These are phyloP conservation scores for Senna tora DNA, from an alignment of 306 rosid species.

Conservation along the genomic window DNA sequence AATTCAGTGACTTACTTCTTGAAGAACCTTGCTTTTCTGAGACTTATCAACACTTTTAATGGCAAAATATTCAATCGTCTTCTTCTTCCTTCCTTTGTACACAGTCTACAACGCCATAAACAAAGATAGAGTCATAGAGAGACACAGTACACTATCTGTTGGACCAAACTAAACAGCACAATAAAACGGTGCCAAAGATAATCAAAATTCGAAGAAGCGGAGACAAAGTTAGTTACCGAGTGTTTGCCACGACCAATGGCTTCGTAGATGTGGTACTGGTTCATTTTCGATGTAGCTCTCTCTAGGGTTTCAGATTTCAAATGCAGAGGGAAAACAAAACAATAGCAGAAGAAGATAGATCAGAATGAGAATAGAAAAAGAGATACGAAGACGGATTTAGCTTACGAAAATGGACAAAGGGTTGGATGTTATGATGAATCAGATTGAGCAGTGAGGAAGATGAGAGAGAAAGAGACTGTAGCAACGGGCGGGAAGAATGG, in stretches of 20 bases:
- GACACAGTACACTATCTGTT: neutral
- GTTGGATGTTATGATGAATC: neutral
- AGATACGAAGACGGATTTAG: slow-evolving; percentile 9
- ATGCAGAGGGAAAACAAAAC: slow-evolving; percentile 1
- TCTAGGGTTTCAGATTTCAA: slow-evolving; percentile 54
- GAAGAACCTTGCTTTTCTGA: slow-evolving; percentile 87
- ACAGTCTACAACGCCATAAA: slow-evolving; percentile 61
- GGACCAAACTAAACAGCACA: neutral
- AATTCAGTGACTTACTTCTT: slow-evolving; percentile 66
- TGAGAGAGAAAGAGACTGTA: slow-evolving; percentile 12
- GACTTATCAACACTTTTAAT: slow-evolving; percentile 94
- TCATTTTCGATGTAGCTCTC: slow-evolving; percentile 52
- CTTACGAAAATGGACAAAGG: neutral
- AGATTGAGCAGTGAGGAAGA: neutral
- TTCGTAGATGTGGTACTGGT: slow-evolving; percentile 93
- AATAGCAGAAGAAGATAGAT: slow-evolving; percentile 25
- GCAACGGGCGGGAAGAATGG: slow-evolving; percentile 31
- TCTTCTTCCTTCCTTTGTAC: slow-evolving; percentile 97
- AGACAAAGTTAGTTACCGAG: slow-evolving; percentile 59
- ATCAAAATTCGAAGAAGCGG: slow-evolving; percentile 1
- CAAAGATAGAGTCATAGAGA: neutral
- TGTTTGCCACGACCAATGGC: slow-evolving; percentile 94
- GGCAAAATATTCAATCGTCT: slow-evolving; percentile 92
- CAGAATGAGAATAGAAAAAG: slow-evolving; percentile 20
- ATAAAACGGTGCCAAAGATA: neutral